Percentiles rank a stretch among this genome's conserved stretches.
Evolutionary conservation across 2,329 filamentous ascomycete genomes (phyloP).

Genomic region (Aspergillus sp.): DNA sequence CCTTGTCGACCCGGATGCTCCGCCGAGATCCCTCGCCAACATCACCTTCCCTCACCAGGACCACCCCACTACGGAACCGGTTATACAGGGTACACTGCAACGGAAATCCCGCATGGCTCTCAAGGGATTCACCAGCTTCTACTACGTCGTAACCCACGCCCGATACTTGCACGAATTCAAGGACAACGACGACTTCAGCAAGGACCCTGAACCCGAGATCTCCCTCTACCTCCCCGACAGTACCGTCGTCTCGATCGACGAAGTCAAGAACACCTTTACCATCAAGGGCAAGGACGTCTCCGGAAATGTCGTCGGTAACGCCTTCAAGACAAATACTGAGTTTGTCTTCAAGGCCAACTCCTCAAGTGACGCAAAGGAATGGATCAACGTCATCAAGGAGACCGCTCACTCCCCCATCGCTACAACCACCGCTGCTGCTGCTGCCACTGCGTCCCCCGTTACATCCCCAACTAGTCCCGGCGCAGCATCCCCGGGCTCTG

Average conservation of each 20-base stretch:
- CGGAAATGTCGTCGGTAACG: slow-evolving; percentile 73
- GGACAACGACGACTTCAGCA: slow-evolving; percentile 72
- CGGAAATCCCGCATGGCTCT: slow-evolving; percentile 86
- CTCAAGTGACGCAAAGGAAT: slow-evolving; percentile 75
- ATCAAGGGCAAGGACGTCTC: slow-evolving; percentile 93
- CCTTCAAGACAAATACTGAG: slow-evolving; percentile 77
- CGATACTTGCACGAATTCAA: slow-evolving; percentile 96
- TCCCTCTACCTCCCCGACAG: slow-evolving; percentile 93
- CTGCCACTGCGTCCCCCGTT: slow-evolving; percentile 11
- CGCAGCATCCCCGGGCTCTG: slow-evolving; percentile 4
- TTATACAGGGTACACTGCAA: slow-evolving; percentile 87
- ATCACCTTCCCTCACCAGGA: slow-evolving; percentile 87
- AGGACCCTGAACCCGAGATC: slow-evolving; percentile 68
- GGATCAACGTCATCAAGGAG: slow-evolving; percentile 70
- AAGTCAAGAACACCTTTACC: slow-evolving; percentile 89
- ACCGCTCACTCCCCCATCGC: slow-evolving; percentile 21
- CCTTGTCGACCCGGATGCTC: slow-evolving; percentile 74
- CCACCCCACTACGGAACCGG: slow-evolving; percentile 73
- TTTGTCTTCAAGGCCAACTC: slow-evolving; percentile 86
- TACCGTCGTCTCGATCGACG: slow-evolving; percentile 68
- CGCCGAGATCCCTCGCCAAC: slow-evolving; percentile 70
- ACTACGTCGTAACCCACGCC: slow-evolving; percentile 86
- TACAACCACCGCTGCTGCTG: slow-evolving; percentile 14
- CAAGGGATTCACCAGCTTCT: slow-evolving; percentile 73
- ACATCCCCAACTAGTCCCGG: slow-evolving; percentile 7